phyloP scores from a whole-genome alignment of 805 yeast genomes.

The Schwanniomyces occidentalis region DNA sequence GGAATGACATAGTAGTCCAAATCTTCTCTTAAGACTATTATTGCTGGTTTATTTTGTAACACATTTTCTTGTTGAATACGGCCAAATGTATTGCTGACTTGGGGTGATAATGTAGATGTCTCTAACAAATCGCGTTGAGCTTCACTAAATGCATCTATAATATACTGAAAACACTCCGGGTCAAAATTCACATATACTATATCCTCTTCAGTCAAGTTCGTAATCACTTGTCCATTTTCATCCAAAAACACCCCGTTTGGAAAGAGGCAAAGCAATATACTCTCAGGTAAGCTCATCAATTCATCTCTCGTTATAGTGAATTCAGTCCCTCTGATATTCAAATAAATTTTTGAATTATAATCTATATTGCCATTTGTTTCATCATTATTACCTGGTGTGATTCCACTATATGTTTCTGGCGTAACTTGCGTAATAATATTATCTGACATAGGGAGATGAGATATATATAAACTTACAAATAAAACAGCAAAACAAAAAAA shows the following conservation, averaged over 20 bases:
- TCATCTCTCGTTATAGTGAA: conserved; percentile 86
- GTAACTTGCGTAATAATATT: conserved; percentile 74
- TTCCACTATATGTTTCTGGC: conserved; percentile 29
- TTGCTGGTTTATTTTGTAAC: conserved; percentile 78
- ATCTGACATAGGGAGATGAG: conserved; percentile 31
- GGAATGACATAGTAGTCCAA: conserved; percentile 92
- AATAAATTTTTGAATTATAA: conserved; percentile 65
- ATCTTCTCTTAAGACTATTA: conserved; percentile 91
- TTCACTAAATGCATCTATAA: conserved; percentile 65
- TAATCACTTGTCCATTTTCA: conserved; percentile 70
- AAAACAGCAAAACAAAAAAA: background rate
- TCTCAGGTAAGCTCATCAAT: conserved; percentile 88
- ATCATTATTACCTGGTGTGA: conserved; percentile 22
- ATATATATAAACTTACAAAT: too few relatives aligned
- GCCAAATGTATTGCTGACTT: conserved; percentile 16
- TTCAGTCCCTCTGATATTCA: conserved; percentile 72
- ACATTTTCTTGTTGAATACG: conserved; percentile 43
- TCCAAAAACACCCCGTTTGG: conserved; percentile 90
- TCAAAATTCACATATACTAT: conserved; percentile 82
- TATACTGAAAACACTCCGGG: conserved; percentile 83
- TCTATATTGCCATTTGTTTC: conserved; percentile 42
- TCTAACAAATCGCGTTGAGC: conserved; percentile 60
- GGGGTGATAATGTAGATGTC: conserved; percentile 34
- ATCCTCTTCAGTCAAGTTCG: conserved; percentile 77
- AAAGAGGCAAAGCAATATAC: conserved; percentile 78